These are phyloP conservation scores for Elymus sibiricus DNA, from an alignment of 176 grass and related monocot species.

Conservation along the genomic window DNA sequence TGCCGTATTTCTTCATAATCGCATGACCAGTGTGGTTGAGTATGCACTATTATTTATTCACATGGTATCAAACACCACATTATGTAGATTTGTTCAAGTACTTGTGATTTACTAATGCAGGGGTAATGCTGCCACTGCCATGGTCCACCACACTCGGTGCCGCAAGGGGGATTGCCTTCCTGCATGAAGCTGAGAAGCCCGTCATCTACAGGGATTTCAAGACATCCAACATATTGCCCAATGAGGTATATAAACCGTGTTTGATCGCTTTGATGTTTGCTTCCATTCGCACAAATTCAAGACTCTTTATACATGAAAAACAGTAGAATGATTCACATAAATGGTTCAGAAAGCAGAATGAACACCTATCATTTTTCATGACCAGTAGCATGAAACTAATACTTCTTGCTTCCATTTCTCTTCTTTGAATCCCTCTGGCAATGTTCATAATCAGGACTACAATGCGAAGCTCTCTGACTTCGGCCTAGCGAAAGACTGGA, in stretches of 20 bases:
- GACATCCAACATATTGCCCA: conserved; percentile 71
- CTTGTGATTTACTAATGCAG: conserved; percentile 9
- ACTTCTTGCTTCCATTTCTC: not conserved
- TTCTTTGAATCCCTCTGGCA: not conserved
- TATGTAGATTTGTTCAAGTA: not conserved
- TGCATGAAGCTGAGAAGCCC: conserved; percentile 70
- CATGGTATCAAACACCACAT: not conserved
- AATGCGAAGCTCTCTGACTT: conserved; percentile 86
- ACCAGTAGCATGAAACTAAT: not conserved
- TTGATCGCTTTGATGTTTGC: not conserved
- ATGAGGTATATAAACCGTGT: conserved; percentile 41
- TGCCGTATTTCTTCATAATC: not conserved
- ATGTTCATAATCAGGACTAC: conserved; percentile 47
- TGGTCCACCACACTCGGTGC: conserved; percentile 61
- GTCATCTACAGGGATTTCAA: conserved; percentile 78
- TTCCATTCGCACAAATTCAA: too few relatives aligned
- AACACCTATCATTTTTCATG: too few relatives aligned
- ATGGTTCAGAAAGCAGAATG: not conserved
- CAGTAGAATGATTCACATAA: too few relatives aligned
- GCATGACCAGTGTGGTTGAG: not conserved
- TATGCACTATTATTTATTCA: not conserved
- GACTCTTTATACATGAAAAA: too few relatives aligned
- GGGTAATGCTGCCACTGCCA: conserved; percentile 47
- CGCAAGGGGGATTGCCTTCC: conserved; percentile 69
- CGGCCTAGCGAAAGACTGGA: conserved; percentile 79